A percentile compares a stretch with the other conserved stretches of the same genome.
Evolutionary conservation across 2,329 filamentous ascomycete species (phyloP).

Genomic region (Teratosphaeria nubilosa): DNA sequence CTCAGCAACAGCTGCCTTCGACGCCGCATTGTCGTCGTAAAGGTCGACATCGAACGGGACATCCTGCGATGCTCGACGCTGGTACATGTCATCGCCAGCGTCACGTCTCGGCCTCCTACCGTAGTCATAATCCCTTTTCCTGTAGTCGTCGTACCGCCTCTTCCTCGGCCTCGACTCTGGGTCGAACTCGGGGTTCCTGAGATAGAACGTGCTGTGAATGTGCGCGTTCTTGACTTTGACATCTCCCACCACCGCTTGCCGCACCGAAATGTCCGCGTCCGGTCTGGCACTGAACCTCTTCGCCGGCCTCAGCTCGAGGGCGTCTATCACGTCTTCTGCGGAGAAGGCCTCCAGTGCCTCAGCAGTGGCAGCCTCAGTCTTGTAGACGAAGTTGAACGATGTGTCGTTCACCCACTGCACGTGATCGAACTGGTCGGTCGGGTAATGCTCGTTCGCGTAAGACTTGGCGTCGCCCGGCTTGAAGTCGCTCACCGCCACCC

Average conservation of each 20-base stretch:
- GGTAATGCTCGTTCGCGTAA: slow-evolving; percentile 55
- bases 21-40: slow-evolving; percentile 60
- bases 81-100: slow-evolving; percentile 28
- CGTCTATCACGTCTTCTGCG: slow-evolving; percentile 23
- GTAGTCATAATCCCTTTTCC: slow-evolving; percentile 15
- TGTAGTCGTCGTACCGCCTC: slow-evolving; percentile 6
- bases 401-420: slow-evolving; percentile 95
- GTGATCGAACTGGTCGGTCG: slow-evolving; percentile 42
- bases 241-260: slow-evolving; percentile 65
- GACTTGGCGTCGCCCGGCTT: slow-evolving; percentile 69
- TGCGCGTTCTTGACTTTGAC: slow-evolving; percentile 71
- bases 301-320: slow-evolving; percentile 56
- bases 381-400: slow-evolving; percentile 78
- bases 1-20: slow-evolving; percentile 3
- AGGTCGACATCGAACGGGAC: slow-evolving; percentile 61
- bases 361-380: slow-evolving; percentile 42
- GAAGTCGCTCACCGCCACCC: slow-evolving; percentile 64
- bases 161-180: slow-evolving; percentile 53
- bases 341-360: slow-evolving; percentile 45
- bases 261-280: slow-evolving; percentile 58
- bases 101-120: slow-evolving; percentile 47
- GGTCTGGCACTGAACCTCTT: slow-evolving; percentile 60
- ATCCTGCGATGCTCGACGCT: slow-evolving; percentile 20
- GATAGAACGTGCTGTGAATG: slow-evolving; percentile 78
- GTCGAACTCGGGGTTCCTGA: slow-evolving; percentile 82